Conservation (phyloP, 768 basidiomycete genomes). For the Trichaptum fuscoviolaceum region DNA sequence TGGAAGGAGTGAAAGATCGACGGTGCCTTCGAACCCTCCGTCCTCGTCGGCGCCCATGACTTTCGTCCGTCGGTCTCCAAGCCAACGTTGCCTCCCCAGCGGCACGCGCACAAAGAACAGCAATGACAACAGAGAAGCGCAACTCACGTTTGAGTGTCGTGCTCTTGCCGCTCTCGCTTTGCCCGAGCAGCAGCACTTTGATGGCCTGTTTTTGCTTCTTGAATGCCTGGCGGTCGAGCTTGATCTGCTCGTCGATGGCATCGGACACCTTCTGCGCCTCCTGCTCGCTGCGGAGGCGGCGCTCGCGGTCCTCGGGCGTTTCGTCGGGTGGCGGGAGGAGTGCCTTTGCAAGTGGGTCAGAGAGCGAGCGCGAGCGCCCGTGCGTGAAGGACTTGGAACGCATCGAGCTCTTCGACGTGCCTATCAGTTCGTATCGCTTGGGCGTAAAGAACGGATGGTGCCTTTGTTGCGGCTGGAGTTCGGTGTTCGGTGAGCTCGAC, state of each 20-base stretch:
- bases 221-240: conserved; percentile 54
- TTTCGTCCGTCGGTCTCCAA: neutral
- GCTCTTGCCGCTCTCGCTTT: conserved; percentile 88
- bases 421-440: neutral
- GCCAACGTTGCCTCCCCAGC: neutral
- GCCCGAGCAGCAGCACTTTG: conserved; percentile 75
- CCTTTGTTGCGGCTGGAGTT: neutral
- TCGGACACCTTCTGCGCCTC: conserved; percentile 74
- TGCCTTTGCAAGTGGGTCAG: conserved; percentile 66
- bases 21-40: neutral
- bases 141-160: conserved; percentile 84
- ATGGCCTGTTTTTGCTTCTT: conserved; percentile 60
- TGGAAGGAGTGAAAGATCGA: neutral
- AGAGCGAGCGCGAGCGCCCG: conserved; percentile 33
- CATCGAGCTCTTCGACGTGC: conserved; percentile 1
- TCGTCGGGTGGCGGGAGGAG: conserved; percentile 71
- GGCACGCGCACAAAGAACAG: no score
- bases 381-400: conserved; percentile 5
- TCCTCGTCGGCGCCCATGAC: neutral
- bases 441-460: neutral
- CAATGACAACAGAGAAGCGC: conserved; percentile 9
- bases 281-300: conserved; percentile 57
- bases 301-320: conserved; percentile 59
- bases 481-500: neutral
- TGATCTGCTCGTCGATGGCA: conserved; percentile 74